Conservation (phyloP, 2,329 filamentous ascomycete genomes). For the Whalleya microplaca region DNA sequence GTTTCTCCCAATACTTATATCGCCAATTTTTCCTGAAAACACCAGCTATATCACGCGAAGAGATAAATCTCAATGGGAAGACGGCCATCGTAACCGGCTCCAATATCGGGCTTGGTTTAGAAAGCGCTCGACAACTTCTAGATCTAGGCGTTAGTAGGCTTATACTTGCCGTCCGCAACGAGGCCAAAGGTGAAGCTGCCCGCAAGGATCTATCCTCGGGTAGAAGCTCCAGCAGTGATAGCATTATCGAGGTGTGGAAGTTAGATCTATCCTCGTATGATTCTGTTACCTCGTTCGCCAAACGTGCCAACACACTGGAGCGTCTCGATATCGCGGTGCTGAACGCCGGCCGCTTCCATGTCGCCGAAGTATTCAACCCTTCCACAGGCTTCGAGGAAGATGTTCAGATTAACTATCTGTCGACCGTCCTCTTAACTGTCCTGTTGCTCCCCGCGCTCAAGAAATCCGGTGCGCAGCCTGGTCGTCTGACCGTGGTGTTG, state of each 20-base stretch:
- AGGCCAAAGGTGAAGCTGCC: conserved; percentile 3
- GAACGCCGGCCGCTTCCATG: conserved; percentile 28
- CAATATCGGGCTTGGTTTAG: conserved; percentile 20
- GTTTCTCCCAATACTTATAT: not conserved
- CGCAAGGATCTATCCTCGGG: not conserved
- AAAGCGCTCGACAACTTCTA: conserved; percentile 9
- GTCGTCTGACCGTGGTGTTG: conserved; percentile 32
- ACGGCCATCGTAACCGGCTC: conserved; percentile 22
- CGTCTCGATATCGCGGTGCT: conserved; percentile 15
- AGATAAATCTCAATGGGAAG: conserved; percentile 13
- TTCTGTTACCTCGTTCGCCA: conserved; percentile 12
- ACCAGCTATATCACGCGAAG: not conserved
- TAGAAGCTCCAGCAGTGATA: not conserved
- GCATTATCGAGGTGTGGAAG: conserved; percentile 17
- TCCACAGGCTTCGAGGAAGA: conserved; percentile 44
- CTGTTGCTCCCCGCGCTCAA: conserved; percentile 49
- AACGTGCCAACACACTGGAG: conserved; percentile 2
- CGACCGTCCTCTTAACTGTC: conserved; percentile 51
- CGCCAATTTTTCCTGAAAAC: conserved; percentile 5
- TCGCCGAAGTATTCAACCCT: not conserved
- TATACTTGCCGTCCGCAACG: conserved; percentile 16
- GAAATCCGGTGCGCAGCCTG: not conserved
- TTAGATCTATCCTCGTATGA: conserved; percentile 15
- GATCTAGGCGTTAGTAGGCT: conserved; percentile 12
- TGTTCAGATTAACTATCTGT: conserved; percentile 55